Base-by-base conservation (phyloP, 495 filamentous ascomycete species). In the Hypoxylon perforatum region DNA sequence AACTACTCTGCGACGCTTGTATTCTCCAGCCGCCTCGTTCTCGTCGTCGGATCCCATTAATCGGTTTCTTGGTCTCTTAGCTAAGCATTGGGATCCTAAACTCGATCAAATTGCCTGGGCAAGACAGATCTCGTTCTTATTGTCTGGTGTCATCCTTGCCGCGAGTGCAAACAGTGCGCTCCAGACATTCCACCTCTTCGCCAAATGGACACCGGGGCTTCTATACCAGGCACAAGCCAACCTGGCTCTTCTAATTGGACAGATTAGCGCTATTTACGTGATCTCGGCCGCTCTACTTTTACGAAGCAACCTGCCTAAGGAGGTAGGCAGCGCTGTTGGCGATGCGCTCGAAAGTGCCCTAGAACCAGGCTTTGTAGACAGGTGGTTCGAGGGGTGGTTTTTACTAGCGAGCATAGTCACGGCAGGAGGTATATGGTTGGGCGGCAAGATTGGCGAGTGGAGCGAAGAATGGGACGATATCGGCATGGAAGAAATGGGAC, bases 381-480 rank as follows among this genome's bases (percentile, higher is more conserved):
- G 86, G n/a, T 94, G 91, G 92, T 95, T 94, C 72, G 92, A 94
- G 70, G 86, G 85, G 19, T 91, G 91, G 88, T 95, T 94, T 67
- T 74, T 93, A 22, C 65, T 84, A 3, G 87, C 87, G 6, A 88
- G 86, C 47, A 79, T 75, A 0, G 71, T 81, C 14, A 93, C 92
- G 14, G 86, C 82, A 15, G 72, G 81, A 38, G 91, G 89, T 10
- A 87, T 94, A 19, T 88, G 88, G 82, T 69, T 92, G 10, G 88
- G 89, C 1, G 82, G 86, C 65, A 87, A 86, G 68, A 74, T 92
- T 5, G 78, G 76, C 17, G 78, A 79, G 39, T 76, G 72, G 56
- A 76, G 74, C 23, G 85, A 88, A 57, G 87, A 88, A 74, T 89
- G 85, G 75, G 87, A 88, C 63, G 86, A 88, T 48, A 80, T 84